phyloP scores from a whole-genome alignment of 2,329 filamentous ascomycete species.

The Leptographium wingfieldii region DNA sequence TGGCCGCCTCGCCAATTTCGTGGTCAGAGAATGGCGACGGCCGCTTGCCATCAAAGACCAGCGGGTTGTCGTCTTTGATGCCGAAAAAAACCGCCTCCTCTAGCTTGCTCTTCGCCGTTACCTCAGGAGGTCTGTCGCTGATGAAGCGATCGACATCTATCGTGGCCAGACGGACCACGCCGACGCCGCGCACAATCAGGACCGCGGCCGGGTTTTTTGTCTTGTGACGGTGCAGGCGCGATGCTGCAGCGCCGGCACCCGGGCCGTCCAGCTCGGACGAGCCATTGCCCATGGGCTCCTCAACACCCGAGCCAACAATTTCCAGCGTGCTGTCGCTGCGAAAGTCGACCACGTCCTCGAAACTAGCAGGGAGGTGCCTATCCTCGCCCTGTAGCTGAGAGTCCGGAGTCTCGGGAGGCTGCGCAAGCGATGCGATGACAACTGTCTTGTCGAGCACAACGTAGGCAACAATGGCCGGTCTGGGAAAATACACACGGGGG shows the following conservation, averaged over 20 bases:
- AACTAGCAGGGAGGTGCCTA: slow-evolving; percentile 52
- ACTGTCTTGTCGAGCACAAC: slow-evolving; percentile 68
- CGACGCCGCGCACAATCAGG: slow-evolving; percentile 49
- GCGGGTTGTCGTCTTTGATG: slow-evolving; percentile 65
- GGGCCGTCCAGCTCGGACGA: slow-evolving; percentile 5
- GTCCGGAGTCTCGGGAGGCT: slow-evolving; percentile 57
- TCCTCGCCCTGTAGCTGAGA: slow-evolving; percentile 57
- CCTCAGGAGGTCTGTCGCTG: slow-evolving; percentile 42
- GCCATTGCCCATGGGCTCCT: slow-evolving; percentile 39
- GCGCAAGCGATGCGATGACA: slow-evolving; percentile 61
- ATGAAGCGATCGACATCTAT: slow-evolving; percentile 48
- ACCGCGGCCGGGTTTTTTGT: slow-evolving; percentile 51
- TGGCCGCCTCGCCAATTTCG: slow-evolving; percentile 65
- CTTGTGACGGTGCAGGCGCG: slow-evolving; percentile 36
- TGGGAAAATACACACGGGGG: slow-evolving; percentile 65
- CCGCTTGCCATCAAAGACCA: slow-evolving; percentile 64
- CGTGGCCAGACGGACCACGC: slow-evolving; percentile 45
- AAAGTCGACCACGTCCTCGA: slow-evolving; percentile 80
- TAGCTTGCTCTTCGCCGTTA: slow-evolving; percentile 78
- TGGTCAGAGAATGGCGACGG: slow-evolving; percentile 53
- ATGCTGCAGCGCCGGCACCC: background rate
- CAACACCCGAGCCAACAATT: slow-evolving; percentile 50
- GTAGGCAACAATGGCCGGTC: slow-evolving; percentile 68
- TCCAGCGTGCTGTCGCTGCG: slow-evolving; percentile 51
- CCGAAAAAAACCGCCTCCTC: slow-evolving; percentile 95